Evolutionary conservation across 257 asterid genomes (phyloP), one percentile per base, ranked within the genome.

Genomic region (Scutellaria galericulata): DNA sequence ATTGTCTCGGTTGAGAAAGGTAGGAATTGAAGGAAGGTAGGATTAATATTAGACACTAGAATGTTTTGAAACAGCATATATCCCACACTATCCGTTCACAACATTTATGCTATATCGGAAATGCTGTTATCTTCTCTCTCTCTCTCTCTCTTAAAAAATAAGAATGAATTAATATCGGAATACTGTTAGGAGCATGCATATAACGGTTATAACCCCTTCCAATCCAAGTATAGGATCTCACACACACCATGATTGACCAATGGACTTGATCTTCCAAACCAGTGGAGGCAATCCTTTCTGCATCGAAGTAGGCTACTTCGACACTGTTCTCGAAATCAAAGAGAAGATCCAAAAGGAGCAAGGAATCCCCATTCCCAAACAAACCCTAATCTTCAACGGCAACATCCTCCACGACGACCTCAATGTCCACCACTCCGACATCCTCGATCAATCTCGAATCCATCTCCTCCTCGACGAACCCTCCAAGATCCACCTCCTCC

Each of bases 241-340:
- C 18, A 18, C 18, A 18, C 18, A 18, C 18, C 18, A 18, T 18
- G 18, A 18, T 18, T 18, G 18, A 18, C 18, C 18, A 66, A 90
- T 90, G 97, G 96, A 90, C 62, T 18, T 90, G 52, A 35, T 59
- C 71, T 85, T 90, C 76, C 81, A 80, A 42, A 86, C 89, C 15
- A 75, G 76, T 14, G 73, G 69, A 7, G 89, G 88, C 67, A 67
- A 35, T 40, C 56, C 77, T 6, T 91, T 87, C 89, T 24, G 46
- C 75, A 68, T 89, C 6, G 97, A 91, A 74, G 83, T 86, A 1
- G 91, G 95, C 44, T 87, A 78, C 83, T 89, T 89, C 47, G 95
- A 87, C 61, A 79, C 95, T 0, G 79, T 89, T 14, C 46, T 68
- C 2, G 96, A 91, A 66, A 89, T 91, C 83, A 91, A 91, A 77